A percentile compares a stretch with the other conserved stretches of the same genome.
Conservation (phyloP, 257 asterid genomes). For the Pogostemon cablin region DNA sequence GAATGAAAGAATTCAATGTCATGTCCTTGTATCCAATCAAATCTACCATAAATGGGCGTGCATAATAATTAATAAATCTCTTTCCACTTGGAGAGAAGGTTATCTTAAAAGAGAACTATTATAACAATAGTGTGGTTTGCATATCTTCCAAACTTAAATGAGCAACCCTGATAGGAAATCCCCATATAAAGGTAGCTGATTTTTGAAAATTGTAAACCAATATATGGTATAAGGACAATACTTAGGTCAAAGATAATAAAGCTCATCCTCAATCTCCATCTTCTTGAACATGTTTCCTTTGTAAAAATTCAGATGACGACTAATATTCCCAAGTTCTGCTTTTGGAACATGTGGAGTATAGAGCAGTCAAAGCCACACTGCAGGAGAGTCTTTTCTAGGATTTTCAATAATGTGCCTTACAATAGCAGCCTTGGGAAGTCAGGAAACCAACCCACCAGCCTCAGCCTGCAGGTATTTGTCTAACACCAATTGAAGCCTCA, state of each 20-base stretch:
- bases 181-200: slow-evolving; percentile 76
- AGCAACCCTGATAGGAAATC: slow-evolving; percentile 94
- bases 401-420: slow-evolving; percentile 86
- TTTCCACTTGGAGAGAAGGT: too few species aligned
- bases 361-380: slow-evolving; percentile 83
- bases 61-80: too few species aligned
- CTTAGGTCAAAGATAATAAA: slow-evolving; percentile 98
- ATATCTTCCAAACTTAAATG: too few species aligned
- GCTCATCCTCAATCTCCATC: slow-evolving; percentile 92
- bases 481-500: slow-evolving; percentile 33
- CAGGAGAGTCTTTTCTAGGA: slow-evolving; percentile 84
- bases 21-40: background rate
- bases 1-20: background rate
- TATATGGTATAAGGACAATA: slow-evolving; percentile 94
- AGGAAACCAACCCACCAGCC: slow-evolving; percentile 98
- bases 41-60: background rate
- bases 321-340: slow-evolving; percentile 93
- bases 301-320: slow-evolving; percentile 96
- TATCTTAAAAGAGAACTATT: background rate
- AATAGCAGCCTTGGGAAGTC: slow-evolving; percentile 98
- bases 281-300: slow-evolving; percentile 94
- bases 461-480: slow-evolving; percentile 71
- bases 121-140: too few species aligned
- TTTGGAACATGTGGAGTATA: slow-evolving; percentile 97
- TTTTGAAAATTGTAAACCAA: slow-evolving; percentile 85